Percentiles rank a stretch among this genome's conserved stretches.
Conservation (phyloP, 2,329 filamentous ascomycete genomes). For the Domatiomyces globalis region DNA sequence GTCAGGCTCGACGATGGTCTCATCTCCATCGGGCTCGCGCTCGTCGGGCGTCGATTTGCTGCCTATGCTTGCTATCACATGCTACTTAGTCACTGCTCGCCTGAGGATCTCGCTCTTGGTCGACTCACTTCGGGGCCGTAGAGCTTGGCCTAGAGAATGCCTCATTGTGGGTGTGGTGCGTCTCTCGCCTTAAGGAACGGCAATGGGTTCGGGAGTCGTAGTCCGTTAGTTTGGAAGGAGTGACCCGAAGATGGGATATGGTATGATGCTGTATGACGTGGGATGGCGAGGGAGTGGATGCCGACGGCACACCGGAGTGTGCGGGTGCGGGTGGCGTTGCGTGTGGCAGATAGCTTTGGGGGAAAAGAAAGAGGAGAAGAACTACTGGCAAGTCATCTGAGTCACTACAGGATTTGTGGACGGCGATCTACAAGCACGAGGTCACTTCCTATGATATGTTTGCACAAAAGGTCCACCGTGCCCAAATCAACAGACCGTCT, state of each 20-base stretch:
- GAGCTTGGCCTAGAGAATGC: slow-evolving; percentile 15
- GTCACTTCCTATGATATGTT: neutral
- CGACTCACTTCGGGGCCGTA: slow-evolving; percentile 16
- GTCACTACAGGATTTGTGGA: neutral
- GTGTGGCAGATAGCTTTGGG: neutral
- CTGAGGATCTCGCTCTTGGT: slow-evolving; percentile 5
- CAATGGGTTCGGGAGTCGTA: too few relatives aligned
- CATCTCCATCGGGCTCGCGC: slow-evolving; percentile 35
- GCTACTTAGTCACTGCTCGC: neutral
- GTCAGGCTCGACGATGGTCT: slow-evolving; percentile 69
- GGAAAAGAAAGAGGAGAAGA: neutral
- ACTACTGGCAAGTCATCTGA: neutral
- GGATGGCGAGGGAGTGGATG: neutral
- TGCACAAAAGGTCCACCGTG: neutral
- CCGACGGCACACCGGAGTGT: neutral
- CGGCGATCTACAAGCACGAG: neutral
- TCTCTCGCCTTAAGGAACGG: neutral
- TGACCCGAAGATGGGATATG: neutral
- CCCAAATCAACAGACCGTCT: neutral
- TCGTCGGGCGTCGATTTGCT: slow-evolving; percentile 44
- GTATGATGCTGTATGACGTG: neutral
- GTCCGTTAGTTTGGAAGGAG: neutral
- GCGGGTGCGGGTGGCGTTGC: neutral
- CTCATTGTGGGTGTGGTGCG: slow-evolving; percentile 9
- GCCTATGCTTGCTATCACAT: slow-evolving; percentile 17